Evolutionary conservation across 345 rosid genomes (phyloP).

Genomic region (Populus simonii): DNA sequence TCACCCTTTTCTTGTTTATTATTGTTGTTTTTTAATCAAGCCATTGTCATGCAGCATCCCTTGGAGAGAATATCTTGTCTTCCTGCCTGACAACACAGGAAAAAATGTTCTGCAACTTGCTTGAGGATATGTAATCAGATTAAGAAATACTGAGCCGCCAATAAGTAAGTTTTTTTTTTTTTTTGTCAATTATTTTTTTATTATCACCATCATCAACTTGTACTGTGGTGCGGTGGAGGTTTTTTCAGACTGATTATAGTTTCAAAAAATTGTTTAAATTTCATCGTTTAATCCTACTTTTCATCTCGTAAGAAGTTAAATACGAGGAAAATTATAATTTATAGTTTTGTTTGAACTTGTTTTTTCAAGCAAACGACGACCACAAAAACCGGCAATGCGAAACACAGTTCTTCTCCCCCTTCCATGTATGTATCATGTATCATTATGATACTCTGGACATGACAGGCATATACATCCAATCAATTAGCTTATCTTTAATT

Average conservation of each 20-base stretch:
- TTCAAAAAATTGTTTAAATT: no score
- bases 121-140: slow-evolving; percentile 13
- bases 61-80: background rate
- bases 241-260: no score
- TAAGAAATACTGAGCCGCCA: background rate
- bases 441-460: background rate
- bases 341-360: no score
- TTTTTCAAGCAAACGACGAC: no score
- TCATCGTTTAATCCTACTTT: no score
- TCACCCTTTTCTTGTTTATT: background rate
- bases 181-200: no score
- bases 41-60: slow-evolving; percentile 8
- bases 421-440: background rate
- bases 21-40: background rate
- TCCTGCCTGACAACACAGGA: background rate
- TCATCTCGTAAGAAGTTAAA: no score
- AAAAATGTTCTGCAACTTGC: background rate
- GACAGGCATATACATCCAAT: background rate
- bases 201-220: no score
- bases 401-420: background rate
- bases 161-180: background rate
- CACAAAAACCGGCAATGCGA: no score
- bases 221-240: no score
- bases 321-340: no score
- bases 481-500: no score